phyloP scores from a whole-genome alignment of 2,329 filamentous ascomycete species.

The Ophiosphaerella narmari region DNA sequence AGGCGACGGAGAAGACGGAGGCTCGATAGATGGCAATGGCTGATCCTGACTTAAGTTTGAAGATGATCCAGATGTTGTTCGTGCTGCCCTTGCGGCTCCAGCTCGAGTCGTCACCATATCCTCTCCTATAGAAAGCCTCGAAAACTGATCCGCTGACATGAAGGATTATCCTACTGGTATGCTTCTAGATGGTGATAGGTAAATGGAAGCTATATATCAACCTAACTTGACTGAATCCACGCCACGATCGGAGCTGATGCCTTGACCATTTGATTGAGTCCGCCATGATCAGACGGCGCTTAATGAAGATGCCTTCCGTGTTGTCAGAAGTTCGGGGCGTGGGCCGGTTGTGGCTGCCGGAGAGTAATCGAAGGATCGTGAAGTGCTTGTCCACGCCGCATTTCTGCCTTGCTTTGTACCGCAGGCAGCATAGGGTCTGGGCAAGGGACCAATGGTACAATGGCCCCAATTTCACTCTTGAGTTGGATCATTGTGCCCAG shows the following conservation, averaged over 20 bases:
- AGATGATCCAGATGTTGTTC: conserved; percentile 19
- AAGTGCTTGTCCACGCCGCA: conserved; percentile 24
- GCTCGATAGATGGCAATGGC: conserved; percentile 27
- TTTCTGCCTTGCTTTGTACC: conserved; percentile 25
- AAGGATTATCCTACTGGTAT: conserved; percentile 22
- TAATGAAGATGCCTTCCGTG: conserved; percentile 36
- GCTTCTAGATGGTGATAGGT: conserved; percentile 14
- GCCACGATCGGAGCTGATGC: conserved; percentile 37
- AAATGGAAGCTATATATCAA: conserved; percentile 39
- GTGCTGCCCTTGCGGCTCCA: conserved; percentile 37
- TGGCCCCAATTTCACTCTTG: conserved; percentile 14
- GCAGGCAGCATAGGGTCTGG: conserved; percentile 11
- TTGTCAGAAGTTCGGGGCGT: conserved; percentile 33
- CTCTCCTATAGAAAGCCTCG: conserved; percentile 43
- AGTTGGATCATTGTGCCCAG: conserved; percentile 7
- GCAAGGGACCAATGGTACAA: conserved; percentile 16
- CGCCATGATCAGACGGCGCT: conserved; percentile 35
- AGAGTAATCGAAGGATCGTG: conserved; percentile 23
- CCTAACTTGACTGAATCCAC: conserved; percentile 20
- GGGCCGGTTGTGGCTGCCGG: conserved; percentile 38
- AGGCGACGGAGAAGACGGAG: conserved; percentile 26
- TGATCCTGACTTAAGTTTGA: conserved; percentile 26
- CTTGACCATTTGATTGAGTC: conserved; percentile 23
- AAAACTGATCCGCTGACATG: conserved; percentile 46
- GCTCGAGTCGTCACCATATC: conserved; percentile 46